Base-by-base conservation (phyloP, 176 grass and related monocot genomes). In the Tillandsia leiboldiana region DNA sequence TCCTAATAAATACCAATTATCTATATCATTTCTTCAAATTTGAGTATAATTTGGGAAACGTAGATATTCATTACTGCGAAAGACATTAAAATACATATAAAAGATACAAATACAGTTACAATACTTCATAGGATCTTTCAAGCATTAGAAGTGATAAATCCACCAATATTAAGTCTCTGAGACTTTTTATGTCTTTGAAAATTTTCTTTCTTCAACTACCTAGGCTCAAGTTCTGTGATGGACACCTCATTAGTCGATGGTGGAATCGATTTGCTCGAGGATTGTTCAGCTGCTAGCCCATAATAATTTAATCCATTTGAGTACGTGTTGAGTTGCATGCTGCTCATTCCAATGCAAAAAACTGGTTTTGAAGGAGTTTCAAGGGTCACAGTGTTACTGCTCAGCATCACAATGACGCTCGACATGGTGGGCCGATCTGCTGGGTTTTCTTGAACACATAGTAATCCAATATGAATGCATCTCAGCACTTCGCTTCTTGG, bases 381-480 rank as follows among this genome's bases (percentile, higher is more conserved):
- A 15, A 58, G 53, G 18, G 18, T 53, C 1, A 70, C 50, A 0
- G 26, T 12, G 0, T 75, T 8, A 26, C 62, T 28, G 6, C 73
- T 52, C 2, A 84, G 67, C 82, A 84, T 75, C 3, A 79, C 11
- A 17, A 75, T 42, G 24, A 84, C 50, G 4, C 52, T 63, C 7
- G 73, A 15, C 66, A 79, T 79, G 15, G 57, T 57, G 0, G 71
- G 71, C 10, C 81, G 14, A 24, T 70, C 65, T 7, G 20, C 14
- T 47, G 28, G 80, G 14, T 71, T 58, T 11, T 88, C 54, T 53
- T 78, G 70, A 23, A 88, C 70, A 10, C 70, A 82, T 9, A 65
- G 58, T 22, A 89, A 13, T 29, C 75, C 80, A 9, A 80, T 72
- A 12, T 82, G 77, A 6, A 76, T 28, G 52, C 82, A 85, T 13